Base-by-base conservation (phyloP, 2,329 filamentous ascomycete genomes). In the Trichoderma brevicompactum region DNA sequence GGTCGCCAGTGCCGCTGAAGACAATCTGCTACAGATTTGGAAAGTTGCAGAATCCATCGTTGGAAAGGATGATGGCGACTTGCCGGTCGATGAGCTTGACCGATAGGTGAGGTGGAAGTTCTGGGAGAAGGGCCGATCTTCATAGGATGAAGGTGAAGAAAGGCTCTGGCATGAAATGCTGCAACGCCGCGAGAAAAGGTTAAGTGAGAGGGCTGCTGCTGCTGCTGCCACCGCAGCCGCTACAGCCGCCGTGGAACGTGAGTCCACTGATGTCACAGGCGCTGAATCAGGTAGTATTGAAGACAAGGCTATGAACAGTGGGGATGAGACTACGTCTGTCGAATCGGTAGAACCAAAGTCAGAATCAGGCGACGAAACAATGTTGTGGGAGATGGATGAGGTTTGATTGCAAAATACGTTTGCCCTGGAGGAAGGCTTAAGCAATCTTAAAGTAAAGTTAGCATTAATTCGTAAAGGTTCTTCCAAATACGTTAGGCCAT, bases 21-120 rank as follows among this genome's bases (percentile, higher is more conserved):
- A 99, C 80, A 99, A 99, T 75, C 83, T 98, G 70, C 85, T 99
- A 68, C 95, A 99, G 79, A 92, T 97, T 71, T 98, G 92, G 92
- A 94, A 92, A 79, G 90, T 93, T 23, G 88, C 91, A 4, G 89
- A 92, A 73, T 87, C 91, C 2, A 94, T 95, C 74, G 90, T 94
- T 41, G 89, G 89, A 69, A 90, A 89, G 71, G 91, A 94, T 73
- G 82, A 91, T 68, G 87, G 88, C 44, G 90, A 94, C 72, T 83
- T 94, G 72, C 87, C 89, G 12, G 85, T 91, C 68, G 89, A 92
- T 73, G 92, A 94, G 79, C 81, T 95, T 75, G 91, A 92, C 77
- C 83, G 82, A 75, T 88, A 83, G 75, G 65, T 72, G 67, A 75
- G 74, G 75, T 76, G 72, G 70, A 75, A 72, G 72, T 72, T 76